Base-by-base conservation (phyloP, 1,284 basidiomycete genomes). In the Ustilago loliicola region DNA sequence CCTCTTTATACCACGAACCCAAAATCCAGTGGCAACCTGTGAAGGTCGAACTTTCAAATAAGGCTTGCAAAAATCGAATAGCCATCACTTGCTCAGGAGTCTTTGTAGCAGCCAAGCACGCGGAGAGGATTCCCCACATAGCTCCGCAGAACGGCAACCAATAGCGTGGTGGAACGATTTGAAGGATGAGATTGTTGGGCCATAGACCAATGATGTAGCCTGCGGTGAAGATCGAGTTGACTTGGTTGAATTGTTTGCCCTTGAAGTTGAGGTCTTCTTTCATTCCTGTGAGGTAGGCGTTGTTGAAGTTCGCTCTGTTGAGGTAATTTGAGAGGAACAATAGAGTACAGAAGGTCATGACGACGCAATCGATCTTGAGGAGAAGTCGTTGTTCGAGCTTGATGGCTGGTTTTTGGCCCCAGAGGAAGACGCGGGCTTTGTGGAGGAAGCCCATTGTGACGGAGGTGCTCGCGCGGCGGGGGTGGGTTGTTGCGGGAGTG, bases 241-340 rank as follows among this genome's bases (percentile, higher is more conserved):
- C 85, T 76, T 85, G 84, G 79, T 93, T 93, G 83, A 90, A 91
- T 69, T 93, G 89, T 48, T 90, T 91, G 34, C 92, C 92, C 56
- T 88, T 86, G 90, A 93, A 91, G 67, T 89, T 80, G 36, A 94
- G 88, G 52, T 93, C 92, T 85, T 94, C 92, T 77, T 90, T 91
- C 93, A 94, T 93, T 3, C 93, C 93, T 4, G 92, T 93, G 19
- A 94, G 92, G 84, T 92, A 93, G 55, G 70, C 71, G 57, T 77
- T 77, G 56, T 45, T 34, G 51, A 81, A 81, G 66, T 80, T 80
- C 50, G 72, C 65, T 9, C 80, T 56, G 47, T 80, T 80, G 50
- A 81, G 67, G 54, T 81, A 80, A 62, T 80, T 81, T 38, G 58
- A 65, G 40, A 79, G 72, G 54, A 66, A 73, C 30, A 70, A 56